phyloP scores from a whole-genome alignment of 371 early-diverging fungal genomes.

The Apophysomyces variabilis region DNA sequence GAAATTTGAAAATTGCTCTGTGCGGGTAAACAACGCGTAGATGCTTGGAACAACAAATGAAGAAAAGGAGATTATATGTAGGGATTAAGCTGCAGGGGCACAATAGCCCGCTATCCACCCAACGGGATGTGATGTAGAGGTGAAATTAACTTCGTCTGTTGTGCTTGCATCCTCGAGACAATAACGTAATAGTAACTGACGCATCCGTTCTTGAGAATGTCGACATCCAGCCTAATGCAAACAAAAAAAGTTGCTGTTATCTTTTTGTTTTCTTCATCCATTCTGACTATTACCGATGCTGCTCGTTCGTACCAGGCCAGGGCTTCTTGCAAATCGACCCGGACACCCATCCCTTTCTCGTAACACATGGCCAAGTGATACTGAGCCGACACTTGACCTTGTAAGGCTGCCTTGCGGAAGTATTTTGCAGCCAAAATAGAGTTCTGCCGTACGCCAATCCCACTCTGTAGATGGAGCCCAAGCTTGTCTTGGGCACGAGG shows the following conservation, averaged over 20 bases:
- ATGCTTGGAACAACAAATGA: neutral
- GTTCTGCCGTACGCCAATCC: constrained; percentile 72
- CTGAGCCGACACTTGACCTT: constrained; percentile 67
- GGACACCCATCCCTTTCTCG: constrained; percentile 72
- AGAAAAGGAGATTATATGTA: constrained; percentile 9
- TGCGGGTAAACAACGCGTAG: no score
- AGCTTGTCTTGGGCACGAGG: constrained; percentile 82
- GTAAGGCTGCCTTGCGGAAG: constrained; percentile 66
- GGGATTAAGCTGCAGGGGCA: constrained; percentile 23
- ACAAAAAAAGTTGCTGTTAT: neutral
- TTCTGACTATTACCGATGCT: constrained; percentile 40
- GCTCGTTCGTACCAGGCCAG: constrained; percentile 76
- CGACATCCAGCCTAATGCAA: constrained; percentile 50
- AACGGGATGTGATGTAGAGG: constrained; percentile 10
- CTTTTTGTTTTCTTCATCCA: no score
- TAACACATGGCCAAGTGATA: constrained; percentile 69
- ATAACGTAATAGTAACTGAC: constrained; percentile 54
- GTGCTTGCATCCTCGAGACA: constrained; percentile 49
- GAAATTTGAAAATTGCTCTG: neutral
- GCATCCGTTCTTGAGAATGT: constrained; percentile 59
- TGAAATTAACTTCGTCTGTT: neutral
- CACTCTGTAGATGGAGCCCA: constrained; percentile 80
- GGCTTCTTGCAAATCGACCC: constrained; percentile 64
- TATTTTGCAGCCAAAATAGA: constrained; percentile 58
- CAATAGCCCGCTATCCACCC: constrained; percentile 24